Conservation (phyloP, 352 stramenopile genomes). For the Phytophthora citricola region DNA sequence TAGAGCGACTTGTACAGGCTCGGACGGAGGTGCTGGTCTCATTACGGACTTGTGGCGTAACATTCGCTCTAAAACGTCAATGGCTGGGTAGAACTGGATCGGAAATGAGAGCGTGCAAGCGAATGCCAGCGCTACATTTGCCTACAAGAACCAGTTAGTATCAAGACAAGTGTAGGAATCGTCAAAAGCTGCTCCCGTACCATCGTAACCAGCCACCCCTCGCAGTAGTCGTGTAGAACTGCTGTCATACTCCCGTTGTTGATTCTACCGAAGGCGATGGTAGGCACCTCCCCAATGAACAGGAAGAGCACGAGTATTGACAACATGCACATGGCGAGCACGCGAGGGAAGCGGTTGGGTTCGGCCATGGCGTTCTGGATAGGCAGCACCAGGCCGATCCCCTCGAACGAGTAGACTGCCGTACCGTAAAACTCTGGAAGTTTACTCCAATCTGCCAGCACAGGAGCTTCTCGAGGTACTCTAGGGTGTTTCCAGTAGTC, state of each 20-base stretch:
- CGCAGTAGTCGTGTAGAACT: slow-evolving; percentile 74
- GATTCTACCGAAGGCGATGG: slow-evolving; percentile 73
- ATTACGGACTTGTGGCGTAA: slow-evolving; percentile 57
- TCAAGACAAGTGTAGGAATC: neutral
- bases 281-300: slow-evolving; percentile 73
- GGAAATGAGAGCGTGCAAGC: slow-evolving; percentile 81
- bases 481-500: slow-evolving; percentile 56
- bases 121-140: slow-evolving; percentile 75
- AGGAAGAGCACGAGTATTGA: slow-evolving; percentile 79
- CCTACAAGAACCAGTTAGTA: slow-evolving; percentile 36
- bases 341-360: slow-evolving; percentile 57
- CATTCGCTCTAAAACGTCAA: slow-evolving; percentile 73
- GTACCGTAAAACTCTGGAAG: slow-evolving; percentile 82
- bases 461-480: slow-evolving; percentile 21
- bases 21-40: slow-evolving; percentile 35
- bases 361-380: slow-evolving; percentile 84
- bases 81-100: slow-evolving; percentile 84
- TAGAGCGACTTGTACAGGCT: slow-evolving; percentile 29
- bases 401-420: slow-evolving; percentile 84
- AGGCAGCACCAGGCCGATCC: slow-evolving; percentile 76
- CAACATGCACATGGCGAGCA: slow-evolving; percentile 68
- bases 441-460: slow-evolving; percentile 44
- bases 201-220: slow-evolving; percentile 70
- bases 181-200: slow-evolving; percentile 24
- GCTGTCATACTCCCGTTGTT: slow-evolving; percentile 84